Evolutionary conservation across 371 early-diverging fungal species (phyloP), one percentile per base, ranked within the genome.

Genomic region (Mucor plumbeus): DNA sequence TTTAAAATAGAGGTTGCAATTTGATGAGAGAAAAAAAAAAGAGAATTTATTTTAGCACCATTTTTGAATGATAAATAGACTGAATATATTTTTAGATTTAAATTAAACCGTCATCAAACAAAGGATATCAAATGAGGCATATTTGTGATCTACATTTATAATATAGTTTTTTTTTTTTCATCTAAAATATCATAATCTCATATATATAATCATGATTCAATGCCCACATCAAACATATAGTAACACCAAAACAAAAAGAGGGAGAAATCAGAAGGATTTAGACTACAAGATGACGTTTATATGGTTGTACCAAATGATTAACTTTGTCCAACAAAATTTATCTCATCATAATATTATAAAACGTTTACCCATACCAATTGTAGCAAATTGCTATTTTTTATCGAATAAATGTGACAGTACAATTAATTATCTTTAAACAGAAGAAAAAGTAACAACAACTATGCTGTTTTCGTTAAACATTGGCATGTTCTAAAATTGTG

Each of bases 331-430:
- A 44, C 44, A 44, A 44, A 44, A 44, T 44, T 8, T 13, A 5
- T 44, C n/a, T 17, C n/a, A 44, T 44, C 26, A 3, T 1, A 26
- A 26, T 26, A 26, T 26, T 26, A 38, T 7, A 9, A 44, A 60
- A 44, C 14, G 61, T 60, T 60, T 60, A 60, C 31, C 61, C 44
- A 44, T 40, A 10, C 55, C 35, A 50, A 50, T 50, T 50, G 50
- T 21, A 50, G 50, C 50, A 50, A 4, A 50, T 50, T 44, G 44
- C 44, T 44, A n/a, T 44, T 44, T 44, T 44, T 6, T 50, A 50
- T 50, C 3, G 21, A 50, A 50, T 21, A 21, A 21, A 50, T 50
- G 50, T 50, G 19, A 50, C 50, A 50, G 50, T 50, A 50, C 58
- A 36, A 39, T 58, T 19, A 39, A 21, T 55, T 34, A 4, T 55